phyloP scores from a whole-genome alignment of 2,329 filamentous ascomycete species.

The Parafenestella ontariensis region DNA sequence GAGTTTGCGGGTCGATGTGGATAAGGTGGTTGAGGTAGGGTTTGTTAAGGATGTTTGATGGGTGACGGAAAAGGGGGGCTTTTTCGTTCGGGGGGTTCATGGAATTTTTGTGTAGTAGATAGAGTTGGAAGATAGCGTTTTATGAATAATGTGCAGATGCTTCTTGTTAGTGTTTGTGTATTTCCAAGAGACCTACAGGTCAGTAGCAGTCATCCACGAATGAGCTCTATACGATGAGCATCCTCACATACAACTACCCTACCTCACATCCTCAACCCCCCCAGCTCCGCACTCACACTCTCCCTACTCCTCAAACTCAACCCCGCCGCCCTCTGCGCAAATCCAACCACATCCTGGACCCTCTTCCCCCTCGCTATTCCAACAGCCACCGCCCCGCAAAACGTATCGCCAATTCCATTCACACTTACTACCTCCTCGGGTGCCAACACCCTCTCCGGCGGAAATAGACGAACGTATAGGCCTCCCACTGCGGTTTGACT shows the following conservation, averaged over 20 bases:
- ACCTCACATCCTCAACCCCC: conserved; percentile 24
- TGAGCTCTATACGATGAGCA: neutral
- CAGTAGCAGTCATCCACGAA: no score
- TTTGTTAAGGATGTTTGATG: conserved; percentile 74
- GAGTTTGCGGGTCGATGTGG: conserved; percentile 65
- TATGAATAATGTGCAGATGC: no score
- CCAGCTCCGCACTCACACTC: conserved; percentile 70
- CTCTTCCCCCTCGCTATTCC: conserved; percentile 67
- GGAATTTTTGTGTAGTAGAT: no score
- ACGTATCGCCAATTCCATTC: conserved; percentile 94
- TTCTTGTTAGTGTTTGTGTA: no score
- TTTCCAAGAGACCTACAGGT: no score
- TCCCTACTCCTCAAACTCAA: conserved; percentile 78
- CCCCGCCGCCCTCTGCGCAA: conserved; percentile 83
- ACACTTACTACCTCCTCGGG: conserved; percentile 79
- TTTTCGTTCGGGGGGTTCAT: no score
- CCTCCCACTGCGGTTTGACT: conserved; percentile 69
- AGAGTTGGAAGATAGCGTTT: no score
- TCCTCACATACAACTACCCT: no score
- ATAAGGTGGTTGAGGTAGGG: conserved; percentile 71
- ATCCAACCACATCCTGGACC: conserved; percentile 70
- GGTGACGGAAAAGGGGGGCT: no score
- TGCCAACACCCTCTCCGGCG: conserved; percentile 67
- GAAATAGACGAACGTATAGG: conserved; percentile 79
- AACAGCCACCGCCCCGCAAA: conserved; percentile 83